Conservation (phyloP, 768 basidiomycete species). For the Scleroderma bovista region DNA sequence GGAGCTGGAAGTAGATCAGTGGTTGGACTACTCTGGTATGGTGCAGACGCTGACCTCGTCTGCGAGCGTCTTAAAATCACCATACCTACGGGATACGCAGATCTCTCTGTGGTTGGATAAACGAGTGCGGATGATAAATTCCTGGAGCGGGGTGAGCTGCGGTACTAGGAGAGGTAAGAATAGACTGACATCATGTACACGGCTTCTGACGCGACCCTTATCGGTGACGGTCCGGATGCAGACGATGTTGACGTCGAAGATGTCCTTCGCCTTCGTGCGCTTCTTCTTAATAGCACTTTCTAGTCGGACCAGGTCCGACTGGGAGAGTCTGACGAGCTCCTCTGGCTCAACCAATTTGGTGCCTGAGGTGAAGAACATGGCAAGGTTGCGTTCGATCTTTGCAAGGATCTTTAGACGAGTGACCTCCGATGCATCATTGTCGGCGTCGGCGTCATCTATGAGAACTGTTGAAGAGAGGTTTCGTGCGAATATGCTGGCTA, state of each 20-base stretch:
- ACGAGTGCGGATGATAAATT: constrained; percentile 90
- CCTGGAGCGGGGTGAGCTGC: constrained; percentile 40
- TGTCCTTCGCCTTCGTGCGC: constrained; percentile 46
- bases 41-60: constrained; percentile 54
- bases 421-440: constrained; percentile 51
- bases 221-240: constrained; percentile 79
- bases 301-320: constrained; percentile 75
- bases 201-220: constrained; percentile 80
- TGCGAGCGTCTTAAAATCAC: constrained; percentile 88
- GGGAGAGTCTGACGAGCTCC: constrained; percentile 85
- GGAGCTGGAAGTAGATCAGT: constrained; percentile 50
- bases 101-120: constrained; percentile 68
- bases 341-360: constrained; percentile 80
- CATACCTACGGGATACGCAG: constrained; percentile 89
- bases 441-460: constrained; percentile 46
- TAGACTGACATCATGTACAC: constrained; percentile 76
- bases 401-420: constrained; percentile 61
- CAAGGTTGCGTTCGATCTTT: constrained; percentile 81
- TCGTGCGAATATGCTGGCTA: constrained; percentile 73
- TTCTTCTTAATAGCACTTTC: constrained; percentile 66
- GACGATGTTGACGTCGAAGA: constrained; percentile 89
- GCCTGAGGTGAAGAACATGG: constrained; percentile 76
- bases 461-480: constrained; percentile 62
- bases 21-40: not conserved
- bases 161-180: constrained; percentile 1